These are phyloP conservation scores for Aulographum hederae DNA, from an alignment of 2,329 filamentous ascomycete genomes.

Conservation along the genomic window DNA sequence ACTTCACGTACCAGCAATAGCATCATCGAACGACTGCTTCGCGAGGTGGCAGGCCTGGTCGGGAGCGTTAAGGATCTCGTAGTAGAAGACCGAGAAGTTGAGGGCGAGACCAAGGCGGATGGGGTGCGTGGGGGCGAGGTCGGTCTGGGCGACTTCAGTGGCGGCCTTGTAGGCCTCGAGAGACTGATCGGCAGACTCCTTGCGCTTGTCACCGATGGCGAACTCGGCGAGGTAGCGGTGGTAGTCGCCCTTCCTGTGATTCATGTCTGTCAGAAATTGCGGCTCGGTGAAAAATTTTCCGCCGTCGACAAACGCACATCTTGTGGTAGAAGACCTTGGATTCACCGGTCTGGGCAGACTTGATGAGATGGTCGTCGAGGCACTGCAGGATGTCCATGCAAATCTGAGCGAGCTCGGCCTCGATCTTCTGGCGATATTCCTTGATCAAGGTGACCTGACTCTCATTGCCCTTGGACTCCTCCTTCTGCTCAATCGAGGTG, in stretches of 20 bases:
- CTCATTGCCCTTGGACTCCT: conserved; percentile 96
- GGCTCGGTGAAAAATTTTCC: no score
- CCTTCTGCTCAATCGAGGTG: conserved; percentile 97
- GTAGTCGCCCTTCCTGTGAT: conserved; percentile 89
- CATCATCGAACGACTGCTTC: conserved; percentile 91
- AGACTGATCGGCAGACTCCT: conserved; percentile 82
- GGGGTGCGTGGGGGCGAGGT: conserved; percentile 79
- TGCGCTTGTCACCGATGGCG: conserved; percentile 83
- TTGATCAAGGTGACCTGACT: conserved; percentile 82
- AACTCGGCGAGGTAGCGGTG: conserved; percentile 98
- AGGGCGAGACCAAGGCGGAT: conserved; percentile 83
- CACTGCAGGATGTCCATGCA: conserved; percentile 95
- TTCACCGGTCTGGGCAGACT: conserved; percentile 85
- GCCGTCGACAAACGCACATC: conserved; percentile 65
- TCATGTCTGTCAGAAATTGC: conserved; percentile 9
- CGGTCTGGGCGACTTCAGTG: conserved; percentile 76
- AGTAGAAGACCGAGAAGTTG: conserved; percentile 99
- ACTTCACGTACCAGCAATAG: conserved; percentile 54
- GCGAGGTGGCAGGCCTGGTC: conserved; percentile 96
- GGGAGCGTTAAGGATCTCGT: conserved; percentile 96
- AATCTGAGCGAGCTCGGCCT: conserved; percentile 90
- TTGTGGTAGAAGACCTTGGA: conserved; percentile 99
- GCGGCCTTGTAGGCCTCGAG: conserved; percentile 94
- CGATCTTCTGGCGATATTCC: conserved; percentile 98
- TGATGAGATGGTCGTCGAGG: conserved; percentile 84